These are phyloP conservation scores for Omphalea diandra DNA, from an alignment of 441 rosid species.

Conservation along the genomic window DNA sequence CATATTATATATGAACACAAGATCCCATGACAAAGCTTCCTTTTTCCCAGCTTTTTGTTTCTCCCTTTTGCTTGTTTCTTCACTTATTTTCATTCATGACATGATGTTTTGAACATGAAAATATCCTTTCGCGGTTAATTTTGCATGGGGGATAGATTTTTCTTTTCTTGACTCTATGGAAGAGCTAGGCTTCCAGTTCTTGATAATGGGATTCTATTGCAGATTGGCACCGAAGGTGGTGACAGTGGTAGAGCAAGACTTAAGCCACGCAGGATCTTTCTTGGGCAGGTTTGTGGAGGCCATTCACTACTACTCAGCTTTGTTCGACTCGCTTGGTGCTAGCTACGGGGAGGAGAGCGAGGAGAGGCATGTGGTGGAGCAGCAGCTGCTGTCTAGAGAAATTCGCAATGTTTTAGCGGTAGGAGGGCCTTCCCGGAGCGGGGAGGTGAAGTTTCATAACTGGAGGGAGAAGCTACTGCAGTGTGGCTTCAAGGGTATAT, in stretches of 20 bases:
- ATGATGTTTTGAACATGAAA: neutral
- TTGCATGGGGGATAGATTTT: neutral
- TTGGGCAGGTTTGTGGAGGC: constrained; percentile 96
- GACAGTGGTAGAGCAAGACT: constrained; percentile 94
- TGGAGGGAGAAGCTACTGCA: constrained; percentile 93
- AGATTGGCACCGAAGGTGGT: constrained; percentile 96
- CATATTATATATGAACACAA: constrained; percentile 1
- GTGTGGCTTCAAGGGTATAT: constrained; percentile 76
- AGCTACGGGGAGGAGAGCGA: constrained; percentile 96
- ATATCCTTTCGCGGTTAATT: neutral
- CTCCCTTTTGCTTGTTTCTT: neutral
- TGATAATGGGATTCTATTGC: constrained; percentile 16
- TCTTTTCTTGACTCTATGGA: neutral
- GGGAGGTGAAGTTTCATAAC: constrained; percentile 66
- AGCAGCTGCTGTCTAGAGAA: constrained; percentile 85
- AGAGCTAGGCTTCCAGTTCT: neutral
- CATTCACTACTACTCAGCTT: constrained; percentile 92
- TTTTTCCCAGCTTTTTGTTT: constrained; percentile 8
- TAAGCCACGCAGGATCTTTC: constrained; percentile 91
- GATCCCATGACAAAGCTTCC: constrained; percentile 24
- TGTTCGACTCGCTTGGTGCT: constrained; percentile 90
- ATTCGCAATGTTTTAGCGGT: constrained; percentile 81
- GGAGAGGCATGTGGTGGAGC: constrained; percentile 95
- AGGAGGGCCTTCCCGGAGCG: constrained; percentile 76
- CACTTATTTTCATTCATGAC: neutral